Base-by-base conservation (phyloP, 2,329 filamentous ascomycete species). In the Didymella pinodella region DNA sequence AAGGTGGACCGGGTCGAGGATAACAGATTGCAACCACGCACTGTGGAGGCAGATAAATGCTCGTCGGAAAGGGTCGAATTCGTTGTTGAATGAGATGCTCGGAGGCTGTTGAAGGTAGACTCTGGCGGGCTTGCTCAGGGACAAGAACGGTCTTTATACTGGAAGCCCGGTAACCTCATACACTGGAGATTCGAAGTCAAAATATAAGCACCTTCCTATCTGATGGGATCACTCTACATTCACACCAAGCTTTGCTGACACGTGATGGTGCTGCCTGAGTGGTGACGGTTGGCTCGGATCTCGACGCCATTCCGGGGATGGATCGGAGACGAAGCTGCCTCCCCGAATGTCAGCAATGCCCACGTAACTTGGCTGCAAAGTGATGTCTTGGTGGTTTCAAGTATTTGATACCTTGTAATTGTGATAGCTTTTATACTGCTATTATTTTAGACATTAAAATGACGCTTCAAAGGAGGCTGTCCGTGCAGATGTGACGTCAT, bases 401-500 rank as follows among this genome's bases (percentile, higher is more conserved):
- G n/a, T 6, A 7, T 22, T 12, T 4, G 3, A 11, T 22, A 3
- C n/a, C n/a, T 22, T 7, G 3, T 16, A 22, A 20, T 18, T 8
- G 34, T 1, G 11, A 8, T 40, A 22, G 10, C 8, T 11, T 8
- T 7, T 18, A 12, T 12, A 5, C 7, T 40, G 36, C 2, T 40
- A n/a, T 20, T 7, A 40, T 22, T 1, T 1, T 8, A 22, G 36
- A 40, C 8, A 7, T 40, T 5, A 14, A 3, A 14, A 25, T 18
- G 20, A 25, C 25, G 38, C 11, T 11, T 20, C 20, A 10, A 6
- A 10, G 3, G 5, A 25, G 7, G 18, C 6, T 47, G 44, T 54
- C 26, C 26, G 51, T 48, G 51, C 51, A 26, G 18, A 18, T 22
- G 45, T 58, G 55, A 58, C 55, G 55, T 58, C 55, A 58, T n/a